Conservation (phyloP, 2,329 filamentous ascomycete species). For the Arachnomyces sp. region DNA sequence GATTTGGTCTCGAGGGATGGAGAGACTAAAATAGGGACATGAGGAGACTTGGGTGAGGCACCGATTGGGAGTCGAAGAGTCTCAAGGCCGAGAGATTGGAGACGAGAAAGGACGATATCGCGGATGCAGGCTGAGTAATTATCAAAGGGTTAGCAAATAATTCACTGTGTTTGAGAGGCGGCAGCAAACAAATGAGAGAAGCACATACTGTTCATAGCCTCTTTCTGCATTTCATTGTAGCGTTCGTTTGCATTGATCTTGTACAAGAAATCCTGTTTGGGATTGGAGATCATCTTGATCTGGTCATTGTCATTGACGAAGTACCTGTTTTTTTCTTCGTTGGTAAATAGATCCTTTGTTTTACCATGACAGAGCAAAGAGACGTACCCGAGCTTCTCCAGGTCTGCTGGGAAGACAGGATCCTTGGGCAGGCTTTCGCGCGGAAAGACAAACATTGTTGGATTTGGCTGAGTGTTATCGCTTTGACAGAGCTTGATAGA, state of each 20-base stretch:
- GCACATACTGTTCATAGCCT: constrained; percentile 63
- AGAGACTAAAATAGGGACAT: constrained; percentile 63
- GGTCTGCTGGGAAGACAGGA: constrained; percentile 55
- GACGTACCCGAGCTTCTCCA: constrained; percentile 65
- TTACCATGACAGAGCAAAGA: neutral
- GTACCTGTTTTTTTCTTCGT: constrained; percentile 48
- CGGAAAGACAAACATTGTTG: constrained; percentile 66
- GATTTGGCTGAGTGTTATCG: constrained; percentile 1
- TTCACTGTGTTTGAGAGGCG: neutral
- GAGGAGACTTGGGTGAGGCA: constrained; percentile 42
- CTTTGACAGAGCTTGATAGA: no score
- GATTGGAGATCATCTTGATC: constrained; percentile 61
- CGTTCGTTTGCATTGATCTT: constrained; percentile 66
- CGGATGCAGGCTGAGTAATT: constrained; percentile 53
- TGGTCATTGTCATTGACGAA: constrained; percentile 70
- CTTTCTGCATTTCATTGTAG: constrained; percentile 67
- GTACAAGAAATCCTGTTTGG: constrained; percentile 66
- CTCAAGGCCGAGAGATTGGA: constrained; percentile 53
- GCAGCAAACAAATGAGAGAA: neutral
- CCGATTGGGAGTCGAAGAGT: constrained; percentile 56
- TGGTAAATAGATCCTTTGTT: neutral
- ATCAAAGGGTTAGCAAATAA: neutral
- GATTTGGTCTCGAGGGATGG: constrained; percentile 48
- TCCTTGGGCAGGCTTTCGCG: constrained; percentile 65
- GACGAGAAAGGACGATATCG: constrained; percentile 53